Conservation (phyloP, 106 monocot genomes). For the Phalaenopsis equestris region DNA sequence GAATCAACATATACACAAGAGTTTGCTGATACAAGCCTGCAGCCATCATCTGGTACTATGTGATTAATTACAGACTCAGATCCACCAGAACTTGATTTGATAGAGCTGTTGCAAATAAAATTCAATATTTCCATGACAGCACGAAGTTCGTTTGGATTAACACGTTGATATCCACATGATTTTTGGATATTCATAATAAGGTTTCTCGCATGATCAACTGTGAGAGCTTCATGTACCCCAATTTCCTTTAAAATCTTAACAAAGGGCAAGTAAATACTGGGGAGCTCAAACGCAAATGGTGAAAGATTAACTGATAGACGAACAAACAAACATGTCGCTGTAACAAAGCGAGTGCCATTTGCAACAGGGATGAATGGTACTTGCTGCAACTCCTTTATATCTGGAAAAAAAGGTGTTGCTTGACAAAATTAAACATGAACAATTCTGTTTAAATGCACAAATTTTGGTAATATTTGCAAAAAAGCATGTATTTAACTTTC, state of each 20-base stretch:
- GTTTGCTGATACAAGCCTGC: constrained; percentile 85
- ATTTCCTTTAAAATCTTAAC: constrained; percentile 83
- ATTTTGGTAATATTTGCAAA: no score
- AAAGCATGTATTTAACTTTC: not conserved
- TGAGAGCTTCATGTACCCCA: constrained; percentile 73
- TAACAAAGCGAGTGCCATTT: constrained; percentile 94
- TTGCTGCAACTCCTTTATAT: constrained; percentile 62
- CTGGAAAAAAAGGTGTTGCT: constrained; percentile 28
- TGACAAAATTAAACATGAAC: not conserved
- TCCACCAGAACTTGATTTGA: constrained; percentile 18
- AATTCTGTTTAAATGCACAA: not conserved
- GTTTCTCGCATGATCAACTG: constrained; percentile 60
- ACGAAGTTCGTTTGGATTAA: constrained; percentile 98
- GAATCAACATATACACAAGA: constrained; percentile 86
- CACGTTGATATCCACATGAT: constrained; percentile 80
- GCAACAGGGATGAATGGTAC: constrained; percentile 89
- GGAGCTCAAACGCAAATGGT: constrained; percentile 96
- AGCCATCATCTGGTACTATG: constrained; percentile 89
- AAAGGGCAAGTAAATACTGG: constrained; percentile 72
- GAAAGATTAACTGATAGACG: constrained; percentile 77
- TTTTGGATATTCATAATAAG: constrained; percentile 69
- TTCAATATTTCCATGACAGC: constrained; percentile 86
- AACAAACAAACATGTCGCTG: constrained; percentile 69
- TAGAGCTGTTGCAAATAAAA: constrained; percentile 59
- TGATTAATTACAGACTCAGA: constrained; percentile 41